These are phyloP conservation scores for Alternaria conjuncta DNA, from an alignment of 2,329 filamentous ascomycete species.

Conservation along the genomic window DNA sequence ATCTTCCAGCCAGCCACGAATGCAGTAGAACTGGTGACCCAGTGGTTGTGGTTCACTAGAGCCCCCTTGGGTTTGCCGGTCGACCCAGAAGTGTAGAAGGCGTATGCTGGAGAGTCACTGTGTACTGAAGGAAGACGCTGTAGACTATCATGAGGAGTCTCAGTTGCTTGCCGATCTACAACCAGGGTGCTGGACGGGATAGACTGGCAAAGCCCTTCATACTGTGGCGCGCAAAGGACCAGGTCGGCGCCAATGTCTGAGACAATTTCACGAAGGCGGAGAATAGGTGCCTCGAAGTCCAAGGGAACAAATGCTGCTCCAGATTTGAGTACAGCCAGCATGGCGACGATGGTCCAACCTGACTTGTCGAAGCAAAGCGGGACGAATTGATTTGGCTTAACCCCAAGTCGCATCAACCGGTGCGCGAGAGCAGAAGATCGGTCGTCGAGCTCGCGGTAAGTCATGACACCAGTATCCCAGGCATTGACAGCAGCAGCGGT, in stretches of 20 bases:
- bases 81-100: conserved; percentile 66
- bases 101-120: conserved; percentile 62
- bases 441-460: conserved; percentile 39
- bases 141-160: conserved; percentile 42
- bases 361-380: conserved; percentile 49
- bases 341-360: conserved; percentile 42
- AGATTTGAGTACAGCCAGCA: conserved; percentile 47
- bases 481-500: conserved; percentile 33
- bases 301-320: conserved; percentile 47
- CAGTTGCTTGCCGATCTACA: conserved; percentile 51
- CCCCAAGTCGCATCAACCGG: conserved; percentile 29
- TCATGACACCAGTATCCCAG: conserved; percentile 37
- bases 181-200: conserved; percentile 35
- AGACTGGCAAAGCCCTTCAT: conserved; percentile 29
- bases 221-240: conserved; percentile 35
- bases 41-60: conserved; percentile 66
- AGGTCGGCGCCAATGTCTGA: conserved; percentile 37
- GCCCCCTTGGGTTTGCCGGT: conserved; percentile 66
- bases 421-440: conserved; percentile 34
- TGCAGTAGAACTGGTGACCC: conserved; percentile 55
- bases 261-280: conserved; percentile 47
- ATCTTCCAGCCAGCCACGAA: conserved; percentile 50
- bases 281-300: conserved; percentile 46
- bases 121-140: conserved; percentile 41
- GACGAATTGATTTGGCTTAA: conserved; percentile 34